These are phyloP conservation scores for Aspergillus pseudotamarii DNA, from an alignment of 2,329 filamentous ascomycete species.

Conservation along the genomic window DNA sequence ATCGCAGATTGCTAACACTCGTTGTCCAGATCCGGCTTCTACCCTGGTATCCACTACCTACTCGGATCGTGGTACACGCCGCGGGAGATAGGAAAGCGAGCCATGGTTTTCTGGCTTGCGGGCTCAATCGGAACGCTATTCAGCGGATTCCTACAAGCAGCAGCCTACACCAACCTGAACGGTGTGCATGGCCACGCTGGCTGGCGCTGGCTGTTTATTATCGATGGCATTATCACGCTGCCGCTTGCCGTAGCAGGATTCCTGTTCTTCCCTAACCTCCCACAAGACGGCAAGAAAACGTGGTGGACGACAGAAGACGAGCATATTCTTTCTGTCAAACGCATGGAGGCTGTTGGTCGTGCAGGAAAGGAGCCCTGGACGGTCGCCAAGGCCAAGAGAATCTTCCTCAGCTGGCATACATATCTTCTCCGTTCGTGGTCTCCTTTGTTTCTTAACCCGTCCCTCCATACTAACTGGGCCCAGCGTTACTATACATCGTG, in stretches of 20 bases:
- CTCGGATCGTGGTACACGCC: constrained; percentile 31
- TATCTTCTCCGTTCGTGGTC: constrained; percentile 38
- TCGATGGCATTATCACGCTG: constrained; percentile 29
- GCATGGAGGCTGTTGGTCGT: constrained; percentile 41
- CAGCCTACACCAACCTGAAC: constrained; percentile 27
- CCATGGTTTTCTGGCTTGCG: constrained; percentile 28
- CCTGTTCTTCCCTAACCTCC: constrained; percentile 25
- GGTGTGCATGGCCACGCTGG: constrained; percentile 26
- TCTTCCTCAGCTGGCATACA: constrained; percentile 44
- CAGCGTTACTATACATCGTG: constrained; percentile 39
- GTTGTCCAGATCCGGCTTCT: constrained; percentile 23
- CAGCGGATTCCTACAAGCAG: constrained; percentile 27
- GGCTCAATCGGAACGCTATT: constrained; percentile 24
- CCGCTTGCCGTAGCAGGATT: constrained; percentile 28
- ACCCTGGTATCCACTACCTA: constrained; percentile 29
- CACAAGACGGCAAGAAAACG: constrained; percentile 24
- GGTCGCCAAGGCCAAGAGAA: constrained; percentile 34
- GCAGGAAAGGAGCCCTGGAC: constrained; percentile 43
- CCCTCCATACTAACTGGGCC: neutral
- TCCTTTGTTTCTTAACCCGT: neutral
- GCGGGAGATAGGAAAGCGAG: constrained; percentile 27
- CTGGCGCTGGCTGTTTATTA: constrained; percentile 34
- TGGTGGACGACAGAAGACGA: constrained; percentile 29
- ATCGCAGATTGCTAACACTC: neutral
- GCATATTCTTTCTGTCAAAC: constrained; percentile 26